A percentile compares a stretch with the other conserved stretches of the same genome.
These are phyloP conservation scores for Solanum rostratum DNA, from an alignment of 257 asterid genomes.

Conservation along the genomic window DNA sequence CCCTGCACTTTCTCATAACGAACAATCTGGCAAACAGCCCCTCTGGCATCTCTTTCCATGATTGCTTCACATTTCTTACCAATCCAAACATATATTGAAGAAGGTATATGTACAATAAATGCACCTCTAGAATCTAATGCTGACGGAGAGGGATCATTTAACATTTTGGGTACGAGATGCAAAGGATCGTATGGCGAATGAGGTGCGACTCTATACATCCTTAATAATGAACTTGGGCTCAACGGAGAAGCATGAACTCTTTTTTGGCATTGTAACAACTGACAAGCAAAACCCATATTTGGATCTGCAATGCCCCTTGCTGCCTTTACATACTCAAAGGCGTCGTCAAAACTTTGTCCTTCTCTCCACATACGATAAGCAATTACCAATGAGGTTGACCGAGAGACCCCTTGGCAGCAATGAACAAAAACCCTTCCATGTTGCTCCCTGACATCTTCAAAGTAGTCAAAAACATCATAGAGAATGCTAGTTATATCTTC, in stretches of 20 bases:
- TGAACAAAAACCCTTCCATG: constrained; percentile 40
- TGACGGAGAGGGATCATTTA: constrained; percentile 32
- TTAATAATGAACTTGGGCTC: constrained; percentile 33
- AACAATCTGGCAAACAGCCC: constrained; percentile 43
- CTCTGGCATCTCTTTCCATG: constrained; percentile 40
- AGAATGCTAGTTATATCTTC: constrained; percentile 50
- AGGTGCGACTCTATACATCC: constrained; percentile 38
- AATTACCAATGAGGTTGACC: constrained; percentile 41
- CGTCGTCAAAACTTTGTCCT: constrained; percentile 44
- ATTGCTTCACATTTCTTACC: constrained; percentile 32
- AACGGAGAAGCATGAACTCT: constrained; percentile 41
- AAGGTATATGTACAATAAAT: constrained; percentile 32
- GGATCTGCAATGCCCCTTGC: constrained; percentile 50
- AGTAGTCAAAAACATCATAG: constrained; percentile 48
- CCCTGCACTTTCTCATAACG: constrained; percentile 42
- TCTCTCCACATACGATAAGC: constrained; percentile 50
- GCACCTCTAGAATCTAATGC: constrained; percentile 45
- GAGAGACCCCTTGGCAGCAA: constrained; percentile 46
- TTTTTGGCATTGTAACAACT: constrained; percentile 39
- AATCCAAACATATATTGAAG: constrained; percentile 35
- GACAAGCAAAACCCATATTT: constrained; percentile 49
- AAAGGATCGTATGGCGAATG: constrained; percentile 44
- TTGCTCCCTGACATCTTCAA: constrained; percentile 42
- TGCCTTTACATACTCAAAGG: constrained; percentile 39
- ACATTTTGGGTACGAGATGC: constrained; percentile 43